Conservation (phyloP, 2,329 filamentous ascomycete species). For the Cercospora beticola region DNA sequence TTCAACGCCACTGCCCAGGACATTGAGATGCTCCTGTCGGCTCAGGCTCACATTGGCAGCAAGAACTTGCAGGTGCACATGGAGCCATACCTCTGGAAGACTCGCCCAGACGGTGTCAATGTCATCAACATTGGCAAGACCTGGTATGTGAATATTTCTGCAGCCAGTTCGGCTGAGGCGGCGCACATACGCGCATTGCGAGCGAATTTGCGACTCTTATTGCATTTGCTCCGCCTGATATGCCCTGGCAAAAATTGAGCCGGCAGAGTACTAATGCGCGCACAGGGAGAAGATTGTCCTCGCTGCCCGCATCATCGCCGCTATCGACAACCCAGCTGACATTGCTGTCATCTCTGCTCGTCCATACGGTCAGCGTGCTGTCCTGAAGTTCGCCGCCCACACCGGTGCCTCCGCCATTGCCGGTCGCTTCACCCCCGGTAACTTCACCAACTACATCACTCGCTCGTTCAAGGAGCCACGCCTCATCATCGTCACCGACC, state of each 20-base stretch:
- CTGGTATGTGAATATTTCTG: constrained; percentile 64
- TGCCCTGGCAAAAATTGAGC: background rate
- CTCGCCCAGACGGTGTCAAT: constrained; percentile 96
- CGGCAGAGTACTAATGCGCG: background rate
- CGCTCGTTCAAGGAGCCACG: constrained; percentile 99
- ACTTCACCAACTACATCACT: constrained; percentile 99
- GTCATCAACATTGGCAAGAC: constrained; percentile 99
- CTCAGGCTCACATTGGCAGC: constrained; percentile 92
- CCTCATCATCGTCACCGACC: constrained; percentile 98
- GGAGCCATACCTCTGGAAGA: constrained; percentile 99
- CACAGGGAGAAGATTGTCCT: constrained; percentile 98
- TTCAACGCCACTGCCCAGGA: constrained; percentile 98
- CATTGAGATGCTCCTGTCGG: constrained; percentile 98
- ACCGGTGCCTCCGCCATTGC: constrained; percentile 97
- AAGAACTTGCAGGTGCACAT: constrained; percentile 99
- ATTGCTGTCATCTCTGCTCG: constrained; percentile 99
- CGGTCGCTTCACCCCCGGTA: constrained; percentile 99
- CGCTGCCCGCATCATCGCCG: constrained; percentile 96
- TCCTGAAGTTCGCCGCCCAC: constrained; percentile 99
- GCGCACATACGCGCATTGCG: background rate
- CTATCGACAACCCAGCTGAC: constrained; percentile 99
- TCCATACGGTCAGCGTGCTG: constrained; percentile 98
- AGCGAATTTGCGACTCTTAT: background rate
- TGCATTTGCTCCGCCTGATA: background rate
- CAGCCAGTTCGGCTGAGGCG: background rate